Evolutionary conservation across 1,139 yeast species (phyloP), one percentile per base, ranked within the genome.

Genomic region (Saccharomyces pastorianus): DNA sequence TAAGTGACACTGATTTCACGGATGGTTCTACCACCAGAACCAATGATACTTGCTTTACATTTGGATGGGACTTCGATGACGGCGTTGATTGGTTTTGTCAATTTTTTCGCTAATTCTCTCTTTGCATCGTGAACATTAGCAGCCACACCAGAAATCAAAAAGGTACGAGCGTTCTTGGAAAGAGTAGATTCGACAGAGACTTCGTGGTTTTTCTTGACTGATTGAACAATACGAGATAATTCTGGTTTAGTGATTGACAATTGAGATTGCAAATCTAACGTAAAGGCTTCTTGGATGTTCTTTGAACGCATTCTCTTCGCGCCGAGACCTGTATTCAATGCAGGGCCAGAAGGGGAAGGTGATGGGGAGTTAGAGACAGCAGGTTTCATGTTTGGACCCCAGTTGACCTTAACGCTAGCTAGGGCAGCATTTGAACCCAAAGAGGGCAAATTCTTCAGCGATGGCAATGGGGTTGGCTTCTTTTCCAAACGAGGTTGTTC

Each of bases 151-250:
- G 85, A 81, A 62, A 93, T 81, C 69, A 93, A 79, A 65, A 91
- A 89, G 31, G 96, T 88, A 73, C 96, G 84, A 44, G 71, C 64
- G 67, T 82, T 84, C 65, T 86, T 88, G 53, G 96, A 86, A 55
- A 90, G 78, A 53, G 96, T 88, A 57, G 96, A 87, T 69, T 91
- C 96, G 59, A 91, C 82, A 58, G 82, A 80, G 53, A 91, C 88
- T 52, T 77, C 74, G 57, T 86, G 80, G 47, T 75, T 75, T 58
- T 82, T 74, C 69, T 84, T 84, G 63, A 88, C 81, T 51, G 79
- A 73, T 51, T 82, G 76, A 60, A 89, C 75, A 59, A 85, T 79
- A 66, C 82, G 81, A 66, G 82, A 72, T 71, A 85, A 80, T 63
- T 86, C 93, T 26, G 82, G 77, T 64, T 83, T 82, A 41, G 85